These are phyloP conservation scores for Eragrostis nindensis DNA, from an alignment of 176 grass and related monocot species.

Conservation along the genomic window DNA sequence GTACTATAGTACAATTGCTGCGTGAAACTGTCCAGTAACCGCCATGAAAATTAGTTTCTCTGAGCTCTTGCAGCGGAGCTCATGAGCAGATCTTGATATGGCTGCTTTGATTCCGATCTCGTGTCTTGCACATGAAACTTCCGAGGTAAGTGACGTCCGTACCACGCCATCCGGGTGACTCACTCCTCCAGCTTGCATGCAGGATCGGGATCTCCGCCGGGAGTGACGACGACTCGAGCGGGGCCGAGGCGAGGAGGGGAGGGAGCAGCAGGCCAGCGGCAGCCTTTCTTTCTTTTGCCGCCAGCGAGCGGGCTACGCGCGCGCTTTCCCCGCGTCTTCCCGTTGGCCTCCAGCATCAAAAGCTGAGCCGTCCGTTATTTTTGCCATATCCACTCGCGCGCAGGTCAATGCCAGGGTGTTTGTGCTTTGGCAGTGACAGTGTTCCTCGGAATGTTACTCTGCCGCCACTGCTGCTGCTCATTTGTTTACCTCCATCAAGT, in stretches of 20 bases:
- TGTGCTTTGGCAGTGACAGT: neutral
- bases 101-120: conserved; percentile 6
- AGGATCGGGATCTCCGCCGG: conserved; percentile 46
- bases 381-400: neutral
- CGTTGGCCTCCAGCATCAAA: conserved; percentile 1
- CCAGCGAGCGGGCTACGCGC: conserved; percentile 7
- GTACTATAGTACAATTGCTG: neutral
- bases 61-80: neutral
- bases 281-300: conserved; percentile 8
- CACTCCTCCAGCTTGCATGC: neutral
- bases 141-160: conserved; percentile 23
- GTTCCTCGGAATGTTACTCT: neutral
- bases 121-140: conserved; percentile 38
- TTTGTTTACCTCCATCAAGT: neutral
- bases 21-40: neutral
- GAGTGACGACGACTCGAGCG: neutral
- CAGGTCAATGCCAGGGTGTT: conserved; percentile 6
- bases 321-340: conserved; percentile 25
- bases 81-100: neutral
- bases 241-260: too few species aligned
- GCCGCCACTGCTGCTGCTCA: neutral
- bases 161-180: neutral
- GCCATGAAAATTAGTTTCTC: neutral
- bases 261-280: too few species aligned
- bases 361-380: conserved; percentile 28